Evolutionary conservation across 768 basidiomycete species (phyloP), one percentile per base, ranked within the genome.

Genomic region (Tricholoma terreum): DNA sequence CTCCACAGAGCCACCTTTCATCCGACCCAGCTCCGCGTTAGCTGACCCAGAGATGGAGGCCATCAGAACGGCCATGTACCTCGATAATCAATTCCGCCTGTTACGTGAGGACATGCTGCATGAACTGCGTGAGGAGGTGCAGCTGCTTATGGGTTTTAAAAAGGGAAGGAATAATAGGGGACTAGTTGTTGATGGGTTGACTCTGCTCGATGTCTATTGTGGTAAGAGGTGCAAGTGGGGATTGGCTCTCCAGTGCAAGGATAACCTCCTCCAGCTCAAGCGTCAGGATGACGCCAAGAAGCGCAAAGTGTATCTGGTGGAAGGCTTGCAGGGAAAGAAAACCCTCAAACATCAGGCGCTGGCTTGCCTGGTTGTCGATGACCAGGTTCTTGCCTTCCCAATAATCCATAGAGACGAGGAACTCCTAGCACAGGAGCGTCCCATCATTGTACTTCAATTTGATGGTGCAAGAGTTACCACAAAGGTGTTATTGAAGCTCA

Each of bases 21-120:
- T 85, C 15, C 78, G 83, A 3, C 74, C 77, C 1, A 74, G 75
- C 6, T 60, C 71, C 3, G 67, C 72, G 6, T 67, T 83, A 0
- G 80, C 81, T 4, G 79, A 82, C 52, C 72, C 79, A 3, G 62
- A 71, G 4, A 71, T 69, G 0, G 71, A 71, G 24, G 64, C 67
- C 1, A 66, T 62, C 12, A 77, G 83, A 3, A 61, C 74, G 4
- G 72, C 78, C 0, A 73, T 79, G 9, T 78, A 87, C 58, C 73
- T 87, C 4, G 87, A 89, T 59, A 85, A 86, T 50, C 84, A 84
- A 51, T 89, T 85, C 65, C 79, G 87, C 8, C 73, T 89, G 15
- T 66, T 86, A 9, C 70, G 87, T 7, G 86, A 87, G 60, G 86
- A 85, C 50, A 83, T 85, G 81, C 52, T 86, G 2, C 71, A 77